Evolutionary conservation across 2,329 filamentous ascomycete genomes (phyloP), one percentile per base, ranked within the genome.

Genomic region (Botrytis hyacinthi): DNA sequence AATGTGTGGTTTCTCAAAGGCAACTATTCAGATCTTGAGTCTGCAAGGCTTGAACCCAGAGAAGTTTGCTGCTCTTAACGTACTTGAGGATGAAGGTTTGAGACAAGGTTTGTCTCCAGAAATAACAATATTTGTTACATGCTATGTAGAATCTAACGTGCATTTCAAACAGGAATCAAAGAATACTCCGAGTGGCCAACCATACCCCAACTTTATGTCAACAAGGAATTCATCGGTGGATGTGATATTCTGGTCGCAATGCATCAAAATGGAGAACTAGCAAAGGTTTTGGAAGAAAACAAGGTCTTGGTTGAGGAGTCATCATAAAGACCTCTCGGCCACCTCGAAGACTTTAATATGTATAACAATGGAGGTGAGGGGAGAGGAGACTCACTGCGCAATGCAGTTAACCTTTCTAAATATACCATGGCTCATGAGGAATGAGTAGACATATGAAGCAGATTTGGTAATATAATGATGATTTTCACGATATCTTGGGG

Each of bases 101-200:
- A 90, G 96, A 79, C 86, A 91, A 84, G 94, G 93, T 95, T 84
- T 75, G 85, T 81, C 18, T 37, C 9, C 2, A 20, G 26, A 12
- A 12, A 10, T 40, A 6, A 29, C 3, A 6, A 26, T 3, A 26
- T 22, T 51, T 10, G 12, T 44, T 29, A 8, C 26, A 12, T 42
- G 35, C 29, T 60, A 16, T 42, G 16, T 14, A 12, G 10, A 35
- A 22, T 12, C 48, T 68, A 26, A 68, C 48, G 42, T 16, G 4
- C 10, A 42, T 42, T 14, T 16, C 54, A 37, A 26, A 71, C 54
- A 95, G 95, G 96, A 70, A 97, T 99, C 85, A 99, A 99, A 85
- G 95, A 99, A 84, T 99, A 96, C 86, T 97, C 95, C 2, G 96
- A 98, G 82, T 99, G 96, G 96, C 96, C 96, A 22, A 99, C 96